Base-by-base conservation (phyloP, 1,284 basidiomycete genomes). In the Trametes versicolor region DNA sequence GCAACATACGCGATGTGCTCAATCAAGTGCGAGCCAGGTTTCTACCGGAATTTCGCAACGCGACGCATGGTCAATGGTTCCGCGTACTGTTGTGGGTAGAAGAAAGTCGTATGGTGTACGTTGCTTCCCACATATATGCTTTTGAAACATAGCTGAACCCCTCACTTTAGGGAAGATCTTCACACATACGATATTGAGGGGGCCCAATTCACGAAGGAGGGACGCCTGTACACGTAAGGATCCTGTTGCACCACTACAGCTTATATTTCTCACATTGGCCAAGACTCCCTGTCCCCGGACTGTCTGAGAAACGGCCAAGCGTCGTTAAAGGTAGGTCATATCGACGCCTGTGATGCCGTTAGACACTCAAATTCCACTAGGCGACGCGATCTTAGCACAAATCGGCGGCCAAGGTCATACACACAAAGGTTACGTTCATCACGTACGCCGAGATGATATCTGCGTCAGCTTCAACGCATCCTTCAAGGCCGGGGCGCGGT, bases 281-380 rank as follows among this genome's bases (percentile, higher is more conserved):
- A 45, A 90, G 88, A 64, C 77, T 91, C 10, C 64, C 71, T 2
- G 87, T 91, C 3, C 86, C 85, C 3, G 89, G 88, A 0, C 75
- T 91, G 0, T 86, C 89, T 0, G 89, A 90, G 73, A 90, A 89
- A 64, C 80, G 87, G 0, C 87, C 87, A 0, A 88, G 87, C 67
- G 87, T 62, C 1, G 54, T 57, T 8, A 47, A 27, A 32, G 60
- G 60, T 56, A 0, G 89, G 77, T 89, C 5, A 6, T 12, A 17
- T 10, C 9, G n/a, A 77, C 86, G n/a, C 87, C 32, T 4, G 13
- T 1, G 19, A 23, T 27, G 9, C 3, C 34, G 13, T 2, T 9
- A 23, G 19, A 23, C 25, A 56, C n/a, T 49, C 51, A 17, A 25
- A 12, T 45, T 27, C 55, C 59, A 6, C 39, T 48, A 88, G 87